Base-by-base conservation (phyloP, 805 yeast species). In the Ogataea thermomethanolica region DNA sequence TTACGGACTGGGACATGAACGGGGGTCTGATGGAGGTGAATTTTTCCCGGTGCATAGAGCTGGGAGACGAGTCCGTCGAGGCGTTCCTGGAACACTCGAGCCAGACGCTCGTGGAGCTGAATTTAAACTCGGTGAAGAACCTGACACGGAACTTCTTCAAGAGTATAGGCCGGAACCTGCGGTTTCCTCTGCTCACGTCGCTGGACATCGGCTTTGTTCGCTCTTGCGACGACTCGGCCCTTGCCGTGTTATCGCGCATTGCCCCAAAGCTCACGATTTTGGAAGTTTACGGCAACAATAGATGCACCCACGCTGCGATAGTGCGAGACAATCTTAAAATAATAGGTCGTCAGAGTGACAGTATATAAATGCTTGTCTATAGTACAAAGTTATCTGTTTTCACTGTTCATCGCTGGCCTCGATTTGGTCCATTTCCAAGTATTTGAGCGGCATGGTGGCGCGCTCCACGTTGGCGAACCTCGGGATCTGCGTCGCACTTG, bases 141-240 rank as follows among this genome's bases (percentile, higher is more conserved):
- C 50, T 91, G 1, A 67, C 84, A 0, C 64, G 69, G 11, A 65
- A 67, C 5, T 65, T 80, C 7, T 73, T 83, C 53, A 64, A 68
- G 37, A 68, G 66, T 35, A 48, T 73, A 3, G 71, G 65, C 36
- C 73, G 77, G 39, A 64, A 46, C 56, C 62, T 55, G 14, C 44
- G 58, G 10, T 67, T 79, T 31, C 85, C 89, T 1, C 71, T 80
- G 22, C 63, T 91, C 30, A 78, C 87, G 0, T 72, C 77, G 25
- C 51, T 86, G 12, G 93, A 91, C 58, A 56, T 80, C 10, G 95
- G 97, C 0, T 91, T 91, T 62, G 85, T 88, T 3, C 68, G 95
- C 28, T 68, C 78, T 14, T 74, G 87, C 9, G 88, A 88, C 55
- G 87, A 91, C 59, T 73, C 70, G 13, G 73, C 78, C 0, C 58